phyloP scores from a whole-genome alignment of 176 grass and related monocot genomes.

The Oryza officinalis region DNA sequence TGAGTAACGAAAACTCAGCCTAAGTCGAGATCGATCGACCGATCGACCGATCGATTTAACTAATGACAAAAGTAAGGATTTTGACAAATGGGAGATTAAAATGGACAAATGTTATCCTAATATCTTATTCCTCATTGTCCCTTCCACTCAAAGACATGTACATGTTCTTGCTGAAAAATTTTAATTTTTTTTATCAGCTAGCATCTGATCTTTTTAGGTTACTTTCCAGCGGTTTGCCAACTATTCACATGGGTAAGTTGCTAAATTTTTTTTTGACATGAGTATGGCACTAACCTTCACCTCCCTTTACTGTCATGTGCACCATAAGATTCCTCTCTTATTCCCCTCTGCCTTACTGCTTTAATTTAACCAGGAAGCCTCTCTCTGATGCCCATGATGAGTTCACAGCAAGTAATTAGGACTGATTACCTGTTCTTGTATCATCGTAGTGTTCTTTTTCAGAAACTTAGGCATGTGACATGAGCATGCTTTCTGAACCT shows the following conservation, averaged over 20 bases:
- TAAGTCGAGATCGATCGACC: too few relatives aligned
- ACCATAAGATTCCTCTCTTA: conserved; percentile 47
- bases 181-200: conserved; percentile 37
- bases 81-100: background rate
- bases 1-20: too few relatives aligned
- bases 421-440: conserved; percentile 19
- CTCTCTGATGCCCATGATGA: conserved; percentile 43
- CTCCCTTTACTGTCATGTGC: conserved; percentile 54
- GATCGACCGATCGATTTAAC: conserved; percentile 33
- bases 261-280: conserved; percentile 24
- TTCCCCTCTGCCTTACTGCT: conserved; percentile 9
- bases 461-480: conserved; percentile 39
- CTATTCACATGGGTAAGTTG: conserved; percentile 63
- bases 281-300: conserved; percentile 50
- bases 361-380: conserved; percentile 42
- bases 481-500: conserved; percentile 38
- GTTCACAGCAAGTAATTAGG: conserved; percentile 41
- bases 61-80: conserved; percentile 5
- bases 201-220: conserved; percentile 49
- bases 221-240: conserved; percentile 56
- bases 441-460: background rate
- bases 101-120: conserved; percentile 31
- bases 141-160: conserved; percentile 96
- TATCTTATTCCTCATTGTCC: conserved; percentile 61
- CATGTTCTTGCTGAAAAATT: conserved; percentile 48